These are phyloP conservation scores for Ogataea haglerorum DNA, from an alignment of 805 yeast species.

Conservation along the genomic window DNA sequence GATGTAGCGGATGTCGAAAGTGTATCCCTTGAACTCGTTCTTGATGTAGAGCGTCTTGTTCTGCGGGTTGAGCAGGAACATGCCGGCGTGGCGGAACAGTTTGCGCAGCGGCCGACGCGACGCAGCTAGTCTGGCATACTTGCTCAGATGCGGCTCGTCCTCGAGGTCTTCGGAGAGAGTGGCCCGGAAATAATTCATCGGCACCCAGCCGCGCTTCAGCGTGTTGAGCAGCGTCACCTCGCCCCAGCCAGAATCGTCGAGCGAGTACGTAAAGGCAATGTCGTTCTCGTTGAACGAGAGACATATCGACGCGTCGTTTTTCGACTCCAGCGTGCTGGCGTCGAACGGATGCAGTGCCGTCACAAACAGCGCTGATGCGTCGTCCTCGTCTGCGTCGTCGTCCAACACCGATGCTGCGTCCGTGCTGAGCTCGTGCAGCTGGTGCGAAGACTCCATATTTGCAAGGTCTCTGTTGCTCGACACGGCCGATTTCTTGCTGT, in stretches of 20 bases:
- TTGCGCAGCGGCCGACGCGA: conserved; percentile 52
- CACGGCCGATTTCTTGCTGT: conserved; percentile 10
- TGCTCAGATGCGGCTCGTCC: conserved; percentile 13
- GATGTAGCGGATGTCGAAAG: conserved; percentile 54
- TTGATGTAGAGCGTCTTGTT: conserved; percentile 39
- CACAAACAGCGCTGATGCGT: conserved; percentile 36
- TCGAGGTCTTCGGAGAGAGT: conserved; percentile 25
- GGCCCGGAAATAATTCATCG: conserved; percentile 69
- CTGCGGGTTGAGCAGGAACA: conserved; percentile 61
- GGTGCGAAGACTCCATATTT: conserved; percentile 16
- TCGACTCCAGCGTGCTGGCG: conserved; percentile 51
- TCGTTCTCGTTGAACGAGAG: conserved; percentile 67
- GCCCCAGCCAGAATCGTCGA: conserved; percentile 85
- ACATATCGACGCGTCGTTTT: conserved; percentile 68
- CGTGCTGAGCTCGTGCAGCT: conserved; percentile 13
- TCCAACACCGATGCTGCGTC: conserved; percentile 14
- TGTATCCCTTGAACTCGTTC: conserved; percentile 37
- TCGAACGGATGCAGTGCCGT: conserved; percentile 35
- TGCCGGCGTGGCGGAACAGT: conserved; percentile 60
- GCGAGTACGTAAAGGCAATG: conserved; percentile 71
- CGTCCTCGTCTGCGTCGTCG: conserved; percentile 29
- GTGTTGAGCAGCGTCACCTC: conserved; percentile 70
- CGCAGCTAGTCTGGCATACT: conserved; percentile 32
- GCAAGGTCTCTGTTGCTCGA: conserved; percentile 7
- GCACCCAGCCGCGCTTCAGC: conserved; percentile 77